A percentile compares a stretch with the other conserved stretches of the same genome.
Conservation (phyloP, 2,329 filamentous ascomycete species). For the Nothophaeocryptopus gaeumannii region DNA sequence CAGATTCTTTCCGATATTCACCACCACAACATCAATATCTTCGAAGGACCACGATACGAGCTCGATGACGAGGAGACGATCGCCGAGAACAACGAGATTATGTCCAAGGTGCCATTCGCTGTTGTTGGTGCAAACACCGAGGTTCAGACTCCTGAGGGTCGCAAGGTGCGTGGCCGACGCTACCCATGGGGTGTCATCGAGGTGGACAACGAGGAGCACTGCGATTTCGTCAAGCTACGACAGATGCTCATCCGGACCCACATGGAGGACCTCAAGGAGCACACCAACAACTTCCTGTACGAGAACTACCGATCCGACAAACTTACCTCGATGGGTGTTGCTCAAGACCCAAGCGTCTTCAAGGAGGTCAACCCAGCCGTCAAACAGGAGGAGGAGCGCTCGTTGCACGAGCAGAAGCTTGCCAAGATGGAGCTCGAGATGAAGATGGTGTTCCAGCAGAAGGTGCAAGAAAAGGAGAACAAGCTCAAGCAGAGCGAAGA, state of each 20-base stretch:
- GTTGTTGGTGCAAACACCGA: constrained; percentile 96
- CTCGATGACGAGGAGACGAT: constrained; percentile 99
- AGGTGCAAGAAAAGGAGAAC: constrained; percentile 99
- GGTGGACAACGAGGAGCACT: constrained; percentile 99
- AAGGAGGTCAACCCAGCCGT: constrained; percentile 99
- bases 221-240: constrained; percentile 98
- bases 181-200: constrained; percentile 99
- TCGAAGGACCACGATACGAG: constrained; percentile 97
- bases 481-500: constrained; percentile 99
- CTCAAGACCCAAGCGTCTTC: constrained; percentile 98
- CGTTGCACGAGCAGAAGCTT: constrained; percentile 98
- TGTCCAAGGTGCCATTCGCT: constrained; percentile 99
- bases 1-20: constrained; percentile 97
- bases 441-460: constrained; percentile 99
- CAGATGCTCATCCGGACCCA: constrained; percentile 99
- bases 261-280: constrained; percentile 99
- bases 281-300: constrained; percentile 98
- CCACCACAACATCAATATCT: constrained; percentile 97
- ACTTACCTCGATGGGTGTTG: constrained; percentile 96
- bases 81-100: constrained; percentile 99
- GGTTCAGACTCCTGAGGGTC: constrained; percentile 84
- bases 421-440: constrained; percentile 99
- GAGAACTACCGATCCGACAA: constrained; percentile 99
- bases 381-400: constrained; percentile 99
- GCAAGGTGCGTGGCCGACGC: constrained; percentile 90